These are phyloP conservation scores for Pleurotus cornucopiae DNA, from an alignment of 768 basidiomycete genomes.

Conservation along the genomic window DNA sequence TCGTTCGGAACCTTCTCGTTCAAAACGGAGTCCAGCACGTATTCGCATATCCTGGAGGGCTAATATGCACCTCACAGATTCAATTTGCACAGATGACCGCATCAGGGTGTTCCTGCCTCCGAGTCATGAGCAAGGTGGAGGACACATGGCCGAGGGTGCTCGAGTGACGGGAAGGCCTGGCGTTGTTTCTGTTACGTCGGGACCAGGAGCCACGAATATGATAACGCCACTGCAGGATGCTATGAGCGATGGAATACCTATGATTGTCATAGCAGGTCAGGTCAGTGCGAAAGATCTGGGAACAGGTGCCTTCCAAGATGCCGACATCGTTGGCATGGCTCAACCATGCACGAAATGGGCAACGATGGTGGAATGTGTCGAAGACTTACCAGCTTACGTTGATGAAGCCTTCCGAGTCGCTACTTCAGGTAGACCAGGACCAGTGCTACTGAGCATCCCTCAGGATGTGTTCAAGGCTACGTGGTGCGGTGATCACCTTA, in stretches of 20 bases:
- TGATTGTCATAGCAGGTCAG: conserved; percentile 95
- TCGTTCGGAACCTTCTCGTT: conserved; percentile 99
- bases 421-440: conserved; percentile 93
- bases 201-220: conserved; percentile 97
- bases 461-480: conserved; percentile 96
- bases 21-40: conserved; percentile 93
- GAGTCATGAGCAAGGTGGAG: conserved; percentile 94
- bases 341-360: conserved; percentile 99
- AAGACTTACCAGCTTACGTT: conserved; percentile 89
- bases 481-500: conserved; percentile 76
- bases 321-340: conserved; percentile 94
- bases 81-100: conserved; percentile 92
- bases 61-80: conserved; percentile 97
- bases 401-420: conserved; percentile 99
- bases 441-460: conserved; percentile 98
- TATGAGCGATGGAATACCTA: conserved; percentile 86
- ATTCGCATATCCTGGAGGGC: conserved; percentile 97
- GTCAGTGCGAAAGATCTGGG: conserved; percentile 97
- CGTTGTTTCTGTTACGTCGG: conserved; percentile 96
- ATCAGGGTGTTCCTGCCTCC: conserved; percentile 91
- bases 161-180: conserved; percentile 96
- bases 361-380: conserved; percentile 97
- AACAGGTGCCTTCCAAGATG: conserved; percentile 98
- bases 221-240: conserved; percentile 98
- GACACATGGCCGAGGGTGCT: conserved; percentile 99